A percentile compares a stretch with the other conserved stretches of the same genome.
Evolutionary conservation across 106 monocot genomes (phyloP).

Genomic region (Platanthera zijinensis): DNA sequence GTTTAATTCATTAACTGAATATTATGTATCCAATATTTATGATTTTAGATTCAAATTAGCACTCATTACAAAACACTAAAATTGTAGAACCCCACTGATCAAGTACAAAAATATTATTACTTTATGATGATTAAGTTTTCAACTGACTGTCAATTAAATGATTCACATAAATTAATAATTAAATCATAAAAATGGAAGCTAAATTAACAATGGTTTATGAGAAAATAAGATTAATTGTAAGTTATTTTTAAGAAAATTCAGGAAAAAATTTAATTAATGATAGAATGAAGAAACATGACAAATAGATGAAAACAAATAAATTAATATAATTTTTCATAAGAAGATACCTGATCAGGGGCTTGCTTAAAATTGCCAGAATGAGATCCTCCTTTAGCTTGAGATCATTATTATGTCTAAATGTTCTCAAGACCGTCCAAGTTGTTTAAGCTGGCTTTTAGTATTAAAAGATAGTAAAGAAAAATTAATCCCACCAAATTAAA

Average conservation of each 20-base stretch:
- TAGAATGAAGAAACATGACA: neutral
- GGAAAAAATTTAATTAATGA: neutral
- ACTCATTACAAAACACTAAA: neutral
- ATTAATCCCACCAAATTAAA: slow-evolving; percentile 93
- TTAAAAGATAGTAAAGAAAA: slow-evolving; percentile 90
- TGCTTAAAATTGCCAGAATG: slow-evolving; percentile 62
- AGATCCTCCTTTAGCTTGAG: slow-evolving; percentile 86
- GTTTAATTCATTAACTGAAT: too few species aligned
- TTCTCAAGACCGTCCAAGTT: slow-evolving; percentile 91
- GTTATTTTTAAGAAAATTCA: neutral
- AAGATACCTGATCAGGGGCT: slow-evolving; percentile 74
- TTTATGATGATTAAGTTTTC: neutral
- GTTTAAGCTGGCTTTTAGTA: slow-evolving; percentile 94
- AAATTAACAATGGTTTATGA: neutral
- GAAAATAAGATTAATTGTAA: neutral
- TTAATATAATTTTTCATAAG: neutral
- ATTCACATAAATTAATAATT: neutral
- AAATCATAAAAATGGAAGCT: neutral
- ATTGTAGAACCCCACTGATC: neutral
- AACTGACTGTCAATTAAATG: neutral
- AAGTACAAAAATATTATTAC: neutral
- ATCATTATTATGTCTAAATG: slow-evolving; percentile 89
- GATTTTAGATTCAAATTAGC: neutral
- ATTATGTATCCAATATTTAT: neutral
- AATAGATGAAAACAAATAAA: neutral